Base-by-base conservation (phyloP, 306 rosid genomes). In the Cucumis melo region DNA sequence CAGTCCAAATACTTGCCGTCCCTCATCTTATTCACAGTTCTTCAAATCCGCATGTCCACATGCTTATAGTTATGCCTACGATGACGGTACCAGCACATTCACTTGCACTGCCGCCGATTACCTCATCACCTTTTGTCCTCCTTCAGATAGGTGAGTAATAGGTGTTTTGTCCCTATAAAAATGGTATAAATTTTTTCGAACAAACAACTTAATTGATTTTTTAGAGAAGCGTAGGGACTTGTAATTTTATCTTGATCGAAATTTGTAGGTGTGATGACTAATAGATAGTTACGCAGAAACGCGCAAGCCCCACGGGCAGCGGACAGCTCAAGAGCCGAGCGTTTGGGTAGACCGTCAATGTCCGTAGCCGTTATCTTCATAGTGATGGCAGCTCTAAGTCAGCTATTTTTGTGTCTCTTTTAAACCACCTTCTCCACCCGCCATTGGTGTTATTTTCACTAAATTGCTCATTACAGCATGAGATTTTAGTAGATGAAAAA, bases 21-120 rank as follows among this genome's bases (percentile, higher is more conserved):
- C 98, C 0, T 88, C 96, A 60, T 76, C 88, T 0, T 93, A 90
- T 78, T 93, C 98, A 71, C 73, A 81, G 73, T 81, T 86, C 39
- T 93, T 93, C 32, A 93, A 93, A 78, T 83, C 39, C 5, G 90
- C 93, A 8, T 93, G 98, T 50, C 98, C 96, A 5, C 84, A 84
- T 80, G 96, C 98, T 10, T 91, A 91, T 19, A 93, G 98, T 50
- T 93, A 91, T 23, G 98, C 98, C 0, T 93, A 88, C 7, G 97
- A 93, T 41, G 98, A 93, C 23, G 91, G 93, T 16, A 81, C 89
- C 6, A 93, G 98, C 83, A 91, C 96, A 66, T 93, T 93, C 89
- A 93, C 98, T 0, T 10, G 75, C 20, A 20, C 57, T 11, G 71
- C 90, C 0, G 91, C 96, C 1, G 71, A 88, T 78, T 93, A 93